Conservation (phyloP, 441 rosid genomes). For the Mallotus japonicus region DNA sequence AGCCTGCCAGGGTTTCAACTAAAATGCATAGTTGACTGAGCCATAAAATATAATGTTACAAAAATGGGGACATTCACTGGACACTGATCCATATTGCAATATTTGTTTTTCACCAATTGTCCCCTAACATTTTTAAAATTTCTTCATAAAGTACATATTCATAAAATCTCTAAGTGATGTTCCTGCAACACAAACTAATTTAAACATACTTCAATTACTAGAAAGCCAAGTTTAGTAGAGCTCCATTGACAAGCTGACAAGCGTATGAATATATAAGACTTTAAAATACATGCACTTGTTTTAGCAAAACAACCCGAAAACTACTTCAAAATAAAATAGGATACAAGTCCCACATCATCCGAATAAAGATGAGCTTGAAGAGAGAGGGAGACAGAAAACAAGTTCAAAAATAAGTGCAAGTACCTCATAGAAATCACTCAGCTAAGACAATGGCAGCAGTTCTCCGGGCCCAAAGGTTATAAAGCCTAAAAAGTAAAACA, state of each 20-base stretch:
- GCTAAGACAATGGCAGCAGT: background rate
- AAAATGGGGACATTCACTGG: too few relatives aligned
- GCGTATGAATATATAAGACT: background rate
- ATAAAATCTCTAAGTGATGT: background rate
- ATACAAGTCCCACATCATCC: background rate
- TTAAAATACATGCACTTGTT: background rate
- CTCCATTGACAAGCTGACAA: too few relatives aligned
- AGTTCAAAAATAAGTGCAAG: background rate
- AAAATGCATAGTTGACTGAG: too few relatives aligned
- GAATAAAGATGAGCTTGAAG: background rate
- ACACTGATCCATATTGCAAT: too few relatives aligned
- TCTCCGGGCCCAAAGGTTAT: background rate
- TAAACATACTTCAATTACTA: background rate
- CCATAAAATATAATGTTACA: too few relatives aligned
- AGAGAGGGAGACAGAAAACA: background rate
- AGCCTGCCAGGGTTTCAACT: too few relatives aligned
- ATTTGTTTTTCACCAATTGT: too few relatives aligned
- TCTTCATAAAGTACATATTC: background rate
- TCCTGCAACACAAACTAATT: background rate
- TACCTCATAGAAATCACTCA: constrained; percentile 8
- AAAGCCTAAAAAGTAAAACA: constrained; percentile 7
- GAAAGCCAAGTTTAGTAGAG: too few relatives aligned
- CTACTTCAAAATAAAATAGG: background rate
- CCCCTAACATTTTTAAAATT: background rate
- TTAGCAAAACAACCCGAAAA: background rate